Evolutionary conservation across 441 rosid species (phyloP).

Genomic region (Adansonia madagascariensis): DNA sequence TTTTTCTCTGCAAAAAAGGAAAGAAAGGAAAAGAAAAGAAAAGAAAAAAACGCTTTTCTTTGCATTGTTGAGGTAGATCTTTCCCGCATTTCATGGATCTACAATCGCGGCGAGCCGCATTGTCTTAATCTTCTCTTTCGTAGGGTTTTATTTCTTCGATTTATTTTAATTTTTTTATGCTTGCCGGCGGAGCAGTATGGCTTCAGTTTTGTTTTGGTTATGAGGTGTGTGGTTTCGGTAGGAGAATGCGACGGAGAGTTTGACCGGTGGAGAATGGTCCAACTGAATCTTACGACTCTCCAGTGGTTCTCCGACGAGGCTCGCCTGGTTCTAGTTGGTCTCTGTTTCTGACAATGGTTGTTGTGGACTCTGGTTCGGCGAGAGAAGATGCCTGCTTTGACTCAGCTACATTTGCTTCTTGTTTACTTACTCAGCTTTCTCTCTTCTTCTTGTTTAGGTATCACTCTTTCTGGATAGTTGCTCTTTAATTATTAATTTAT

Average conservation of each 20-base stretch:
- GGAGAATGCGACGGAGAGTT: slow-evolving; percentile 42
- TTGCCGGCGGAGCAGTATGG: not conserved
- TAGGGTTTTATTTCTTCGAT: slow-evolving; percentile 51
- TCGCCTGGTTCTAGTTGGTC: slow-evolving; percentile 27
- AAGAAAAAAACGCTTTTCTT: not conserved
- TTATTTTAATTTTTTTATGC: not conserved
- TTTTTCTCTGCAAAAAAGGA: not conserved
- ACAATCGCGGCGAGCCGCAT: slow-evolving; percentile 30
- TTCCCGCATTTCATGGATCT: slow-evolving; percentile 77
- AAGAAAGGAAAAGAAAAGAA: not conserved
- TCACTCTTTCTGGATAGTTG: slow-evolving; percentile 4
- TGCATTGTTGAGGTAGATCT: slow-evolving; percentile 31
- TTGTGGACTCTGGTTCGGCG: slow-evolving; percentile 36
- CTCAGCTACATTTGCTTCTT: slow-evolving; percentile 47
- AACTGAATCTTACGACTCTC: slow-evolving; percentile 28
- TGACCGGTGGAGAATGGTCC: slow-evolving; percentile 29
- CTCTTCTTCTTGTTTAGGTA: slow-evolving; percentile 58
- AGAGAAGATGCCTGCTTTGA: slow-evolving; percentile 54
- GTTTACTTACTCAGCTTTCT: slow-evolving; percentile 45
- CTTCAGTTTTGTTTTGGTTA: slow-evolving; percentile 20
- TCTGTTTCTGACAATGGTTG: slow-evolving; percentile 50
- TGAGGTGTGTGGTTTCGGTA: slow-evolving; percentile 32
- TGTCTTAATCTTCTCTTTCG: slow-evolving; percentile 37
- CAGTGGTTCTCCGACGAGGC: slow-evolving; percentile 36
- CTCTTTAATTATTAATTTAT: not conserved